Conservation (phyloP, 192 early-diverging fungal genomes). For the Linnemannia schmuckeri region DNA sequence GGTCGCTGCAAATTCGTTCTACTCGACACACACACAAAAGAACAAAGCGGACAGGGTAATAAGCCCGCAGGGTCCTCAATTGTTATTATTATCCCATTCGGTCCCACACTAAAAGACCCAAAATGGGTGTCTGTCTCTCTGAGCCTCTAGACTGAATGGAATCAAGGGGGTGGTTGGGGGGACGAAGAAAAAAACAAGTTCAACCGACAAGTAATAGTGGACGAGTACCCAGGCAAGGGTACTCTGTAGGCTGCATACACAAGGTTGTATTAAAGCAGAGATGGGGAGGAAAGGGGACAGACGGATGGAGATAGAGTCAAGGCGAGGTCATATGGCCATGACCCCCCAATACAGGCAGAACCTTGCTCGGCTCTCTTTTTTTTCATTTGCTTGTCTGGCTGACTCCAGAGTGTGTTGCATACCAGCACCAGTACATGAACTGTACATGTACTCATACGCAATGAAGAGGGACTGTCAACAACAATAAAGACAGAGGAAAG, state of each 20-base stretch:
- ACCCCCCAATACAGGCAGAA: too few species aligned
- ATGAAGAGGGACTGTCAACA: neutral
- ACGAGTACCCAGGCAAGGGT: neutral
- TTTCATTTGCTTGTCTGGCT: too few species aligned
- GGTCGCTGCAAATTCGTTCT: neutral
- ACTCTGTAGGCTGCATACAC: neutral
- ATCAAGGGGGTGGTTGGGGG: neutral
- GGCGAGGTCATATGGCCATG: too few species aligned
- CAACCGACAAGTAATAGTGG: neutral
- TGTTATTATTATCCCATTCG: neutral
- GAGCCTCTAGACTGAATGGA: neutral
- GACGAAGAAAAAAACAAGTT: neutral
- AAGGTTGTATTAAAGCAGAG: too few species aligned
- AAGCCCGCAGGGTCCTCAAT: neutral
- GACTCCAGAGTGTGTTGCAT: too few species aligned
- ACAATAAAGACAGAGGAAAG: neutral
- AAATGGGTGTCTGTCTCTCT: neutral
- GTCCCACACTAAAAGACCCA: neutral
- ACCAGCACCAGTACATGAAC: too few species aligned
- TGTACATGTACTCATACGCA: neutral
- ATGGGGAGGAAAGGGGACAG: too few species aligned
- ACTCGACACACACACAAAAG: neutral
- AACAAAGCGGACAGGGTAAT: neutral
- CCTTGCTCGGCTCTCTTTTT: too few species aligned
- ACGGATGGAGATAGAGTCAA: too few species aligned